Evolutionary conservation across 192 early-diverging fungal species (phyloP), one percentile per base, ranked within the genome.

Genomic region (Coemansia pectinata): DNA sequence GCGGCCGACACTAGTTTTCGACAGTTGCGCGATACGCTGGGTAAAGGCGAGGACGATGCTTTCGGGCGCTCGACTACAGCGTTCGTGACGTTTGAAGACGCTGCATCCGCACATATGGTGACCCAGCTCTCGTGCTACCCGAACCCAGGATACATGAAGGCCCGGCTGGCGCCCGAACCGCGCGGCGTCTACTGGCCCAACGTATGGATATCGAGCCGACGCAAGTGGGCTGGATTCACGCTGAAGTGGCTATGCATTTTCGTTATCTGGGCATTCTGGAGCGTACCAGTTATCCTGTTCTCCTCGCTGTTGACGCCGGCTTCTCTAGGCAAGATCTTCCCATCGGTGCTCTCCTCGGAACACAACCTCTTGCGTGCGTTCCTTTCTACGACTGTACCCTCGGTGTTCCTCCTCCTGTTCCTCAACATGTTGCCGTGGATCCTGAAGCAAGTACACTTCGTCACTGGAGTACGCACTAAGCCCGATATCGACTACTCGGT

Each of bases 131-230:
- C 91, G 33, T 86, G 88, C 60, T 79, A 88, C 63, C 81, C 88
- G 15, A 86, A 89, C 61, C 91, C 91, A 0, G 88, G 90, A 31
- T 70, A 85, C n/a, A 87, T 89, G 61, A 70, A 84, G 14, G 88
- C 90, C 0, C 67, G 58, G 57, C 73, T 89, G 34, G 91, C 91
- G 12, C 91, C 92, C 7, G 91, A 91, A 67, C 91, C 93, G 29
- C 87, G 90, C 31, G 91, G 91, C 60, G 87, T 94, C 47, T 84
- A 84, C 63, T 94, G 91, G 92, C 79, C 87, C 44, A 92, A 92
- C 67, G 72, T 94, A n/a, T 86, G 83, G 60, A 76, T 91, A 38
- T 86, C 88, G 25, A 77, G 68, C 33, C 70, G 84, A 7, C 87
- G 90, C 61, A 79, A 84, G 47, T 74, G 85, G 19, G 64, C 85